Evolutionary conservation across 306 rosid species (phyloP).

Genomic region (Malus sieversii): DNA sequence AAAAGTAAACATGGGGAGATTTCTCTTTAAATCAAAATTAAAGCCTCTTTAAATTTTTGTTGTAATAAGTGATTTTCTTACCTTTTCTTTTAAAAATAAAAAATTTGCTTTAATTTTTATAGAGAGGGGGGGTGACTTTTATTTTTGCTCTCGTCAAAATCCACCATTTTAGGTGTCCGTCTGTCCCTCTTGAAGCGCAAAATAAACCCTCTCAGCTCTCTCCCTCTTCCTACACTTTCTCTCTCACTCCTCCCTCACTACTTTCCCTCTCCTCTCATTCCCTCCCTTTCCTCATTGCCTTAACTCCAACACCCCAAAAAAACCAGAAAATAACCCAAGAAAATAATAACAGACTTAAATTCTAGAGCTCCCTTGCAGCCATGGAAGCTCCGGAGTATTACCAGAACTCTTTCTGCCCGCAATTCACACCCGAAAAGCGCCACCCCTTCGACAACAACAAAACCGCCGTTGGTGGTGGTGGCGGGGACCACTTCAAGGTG

Average conservation of each 20-base stretch:
- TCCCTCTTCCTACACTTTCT: slow-evolving; percentile 15
- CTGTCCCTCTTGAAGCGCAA: slow-evolving; percentile 64
- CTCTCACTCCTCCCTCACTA: slow-evolving; percentile 12
- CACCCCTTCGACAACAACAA: slow-evolving; percentile 7
- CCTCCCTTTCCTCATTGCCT: neutral
- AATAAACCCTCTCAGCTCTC: slow-evolving; percentile 37
- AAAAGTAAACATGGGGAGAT: slow-evolving; percentile 24
- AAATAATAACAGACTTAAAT: neutral
- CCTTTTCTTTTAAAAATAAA: neutral
- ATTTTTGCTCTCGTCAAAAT: slow-evolving; percentile 10
- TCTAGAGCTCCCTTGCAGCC: neutral
- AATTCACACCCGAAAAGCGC: slow-evolving; percentile 35
- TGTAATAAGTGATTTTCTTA: neutral
- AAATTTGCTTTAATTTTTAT: neutral
- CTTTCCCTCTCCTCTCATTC: neutral
- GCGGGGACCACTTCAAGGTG: slow-evolving; percentile 52
- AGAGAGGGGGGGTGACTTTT: neutral
- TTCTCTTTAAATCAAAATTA: slow-evolving; percentile 27
- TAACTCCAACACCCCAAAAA: neutral
- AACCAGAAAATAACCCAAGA: neutral
- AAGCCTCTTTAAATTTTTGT: slow-evolving; percentile 25
- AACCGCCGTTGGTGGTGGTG: neutral
- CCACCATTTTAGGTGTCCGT: slow-evolving; percentile 47
- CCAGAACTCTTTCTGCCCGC: slow-evolving; percentile 37
- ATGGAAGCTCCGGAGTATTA: slow-evolving; percentile 67